Evolutionary conservation across 192 early-diverging fungal genomes (phyloP).

Genomic region (Chytriomyces hyalinus): DNA sequence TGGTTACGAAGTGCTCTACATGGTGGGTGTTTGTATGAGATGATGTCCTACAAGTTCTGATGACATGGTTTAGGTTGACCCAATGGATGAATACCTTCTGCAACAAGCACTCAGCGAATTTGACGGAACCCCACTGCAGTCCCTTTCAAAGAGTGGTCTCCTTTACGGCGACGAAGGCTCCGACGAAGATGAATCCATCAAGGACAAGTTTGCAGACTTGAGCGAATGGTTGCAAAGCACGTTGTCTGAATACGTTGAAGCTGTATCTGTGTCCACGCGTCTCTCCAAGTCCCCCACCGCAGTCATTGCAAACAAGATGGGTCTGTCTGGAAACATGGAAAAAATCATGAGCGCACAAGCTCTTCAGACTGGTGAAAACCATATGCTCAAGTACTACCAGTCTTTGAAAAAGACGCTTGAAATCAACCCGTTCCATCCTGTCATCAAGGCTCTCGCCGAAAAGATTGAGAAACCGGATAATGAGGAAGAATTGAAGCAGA

Average conservation of each 20-base stretch:
- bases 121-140: conserved; percentile 78
- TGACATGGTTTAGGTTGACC: conserved; percentile 33
- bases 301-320: conserved; percentile 58
- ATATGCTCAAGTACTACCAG: conserved; percentile 43
- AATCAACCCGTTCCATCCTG: conserved; percentile 50
- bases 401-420: conserved; percentile 32
- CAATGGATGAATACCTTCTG: conserved; percentile 62
- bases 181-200: conserved; percentile 30
- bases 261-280: conserved; percentile 72
- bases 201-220: conserved; percentile 56
- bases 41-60: too few species aligned
- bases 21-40: conserved; percentile 32
- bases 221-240: conserved; percentile 45
- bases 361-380: conserved; percentile 44
- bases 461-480: conserved; percentile 42
- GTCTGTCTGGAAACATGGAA: conserved; percentile 55
- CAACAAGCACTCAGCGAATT: conserved; percentile 53
- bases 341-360: conserved; percentile 55
- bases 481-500: conserved; percentile 30
- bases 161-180: conserved; percentile 61
- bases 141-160: conserved; percentile 55
- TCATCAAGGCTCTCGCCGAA: conserved; percentile 45
- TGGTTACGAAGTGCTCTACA: conserved; percentile 51
- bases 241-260: conserved; percentile 47
- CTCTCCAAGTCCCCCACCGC: conserved; percentile 80